Evolutionary conservation across 176 grass and related monocot species (phyloP), one percentile per base, ranked within the genome.

Genomic region (Triticum urartu): DNA sequence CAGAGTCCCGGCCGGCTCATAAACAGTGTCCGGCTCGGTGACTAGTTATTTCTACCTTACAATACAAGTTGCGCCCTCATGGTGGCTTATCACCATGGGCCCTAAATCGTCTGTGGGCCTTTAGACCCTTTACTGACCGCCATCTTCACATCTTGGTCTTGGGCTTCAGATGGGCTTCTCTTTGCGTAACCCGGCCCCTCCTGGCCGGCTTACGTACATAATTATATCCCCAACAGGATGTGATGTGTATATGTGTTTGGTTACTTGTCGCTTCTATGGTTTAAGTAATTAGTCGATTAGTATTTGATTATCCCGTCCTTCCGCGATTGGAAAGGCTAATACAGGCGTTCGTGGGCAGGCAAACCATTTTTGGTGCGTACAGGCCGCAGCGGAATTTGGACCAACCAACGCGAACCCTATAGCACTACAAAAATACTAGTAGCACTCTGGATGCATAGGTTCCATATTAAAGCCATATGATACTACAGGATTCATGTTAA

Each of bases 321-420:
- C 89, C 71, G 84, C 12, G 71, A 59, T 66, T 60, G 79, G 65
- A 90, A 90, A 83, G 89, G 89, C 56, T 90, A 82, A 72, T 78
- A 26, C 72, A 71, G 11, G 71, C 67, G 35, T 71, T 54, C 50
- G 18, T 64, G 11, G 26, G 4, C 11, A 86, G 20, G n/a, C 15
- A 86, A 87, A 73, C 79, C 54, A 79, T 42, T 65, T 83, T 38
- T 58, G 50, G 33, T 87, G 61, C 80, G 0, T 45, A 9, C 21
- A 89, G 9, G 8, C 60, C 8, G 47, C 48, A 59, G 78, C 71
- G 26, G 78, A 68, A 89, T 85, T 77, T 45, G 25, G 21, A 74
- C 62, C 58, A 80, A 79, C 21, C 7, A 68, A 7, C 11, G 17
- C 22, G 2, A 88, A 50, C 11, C 18, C 40, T 54, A 81, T 54